Evolutionary conservation across 345 rosid genomes (phyloP).

Genomic region (Gossypium longicalyx): DNA sequence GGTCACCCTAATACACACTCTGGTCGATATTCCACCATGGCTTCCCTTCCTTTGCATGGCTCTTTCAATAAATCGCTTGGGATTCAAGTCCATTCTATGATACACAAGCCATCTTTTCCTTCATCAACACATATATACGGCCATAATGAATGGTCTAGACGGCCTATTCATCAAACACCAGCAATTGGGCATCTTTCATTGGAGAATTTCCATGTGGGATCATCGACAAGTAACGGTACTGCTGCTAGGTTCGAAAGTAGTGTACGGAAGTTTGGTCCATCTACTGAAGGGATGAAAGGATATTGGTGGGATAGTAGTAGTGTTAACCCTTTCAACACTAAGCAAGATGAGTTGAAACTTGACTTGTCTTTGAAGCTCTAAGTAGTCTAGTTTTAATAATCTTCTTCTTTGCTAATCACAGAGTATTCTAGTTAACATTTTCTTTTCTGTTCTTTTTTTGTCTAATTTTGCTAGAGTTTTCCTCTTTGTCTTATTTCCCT

Average conservation of each 20-base stretch:
- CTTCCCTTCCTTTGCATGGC: slow-evolving; percentile 78
- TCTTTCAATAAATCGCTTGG: slow-evolving; percentile 51
- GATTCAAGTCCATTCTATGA: slow-evolving; percentile 71
- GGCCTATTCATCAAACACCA: slow-evolving; percentile 43
- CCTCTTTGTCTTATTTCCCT: not conserved
- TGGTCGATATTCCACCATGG: slow-evolving; percentile 50
- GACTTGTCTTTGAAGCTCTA: slow-evolving; percentile 94
- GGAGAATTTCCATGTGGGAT: slow-evolving; percentile 23
- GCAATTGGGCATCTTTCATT: slow-evolving; percentile 33
- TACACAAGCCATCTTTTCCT: slow-evolving; percentile 41
- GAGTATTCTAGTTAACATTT: not conserved
- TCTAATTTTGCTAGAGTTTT: not conserved
- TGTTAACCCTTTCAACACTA: slow-evolving; percentile 42
- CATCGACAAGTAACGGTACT: slow-evolving; percentile 24
- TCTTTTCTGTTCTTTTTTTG: not conserved
- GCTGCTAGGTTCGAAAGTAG: slow-evolving; percentile 31
- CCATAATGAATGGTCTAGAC: slow-evolving; percentile 41
- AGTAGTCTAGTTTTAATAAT: slow-evolving; percentile 4
- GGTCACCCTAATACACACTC: slow-evolving; percentile 21
- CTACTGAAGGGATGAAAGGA: slow-evolving; percentile 25
- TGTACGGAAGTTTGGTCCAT: slow-evolving; percentile 33
- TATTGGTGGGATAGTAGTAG: slow-evolving; percentile 41
- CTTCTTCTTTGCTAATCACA: not conserved
- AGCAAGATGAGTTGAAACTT: slow-evolving; percentile 62
- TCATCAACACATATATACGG: slow-evolving; percentile 27